Evolutionary conservation across 1,284 basidiomycete genomes (phyloP).

Genomic region (Chalciporus piperatoides): DNA sequence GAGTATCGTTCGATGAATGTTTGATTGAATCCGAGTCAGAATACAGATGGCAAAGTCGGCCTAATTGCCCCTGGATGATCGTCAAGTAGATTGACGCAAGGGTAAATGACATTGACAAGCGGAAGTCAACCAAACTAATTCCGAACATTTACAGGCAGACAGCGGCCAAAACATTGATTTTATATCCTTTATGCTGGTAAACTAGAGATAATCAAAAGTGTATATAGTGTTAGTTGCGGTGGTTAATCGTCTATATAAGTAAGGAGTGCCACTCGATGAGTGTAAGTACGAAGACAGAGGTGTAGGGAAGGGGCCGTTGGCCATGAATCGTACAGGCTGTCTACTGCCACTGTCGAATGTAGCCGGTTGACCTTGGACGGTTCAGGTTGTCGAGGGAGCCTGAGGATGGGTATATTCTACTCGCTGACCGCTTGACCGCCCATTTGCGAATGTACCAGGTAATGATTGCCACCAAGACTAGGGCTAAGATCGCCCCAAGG

Average conservation of each 20-base stretch:
- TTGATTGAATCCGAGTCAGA: too few species aligned
- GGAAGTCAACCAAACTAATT: too few species aligned
- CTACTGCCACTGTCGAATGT: conserved; percentile 4
- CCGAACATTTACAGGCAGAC: too few species aligned
- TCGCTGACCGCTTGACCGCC: conserved; percentile 33
- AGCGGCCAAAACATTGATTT: too few species aligned
- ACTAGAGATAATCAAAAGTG: neutral
- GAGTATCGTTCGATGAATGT: too few species aligned
- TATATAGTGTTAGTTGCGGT: neutral
- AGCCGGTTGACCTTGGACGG: conserved; percentile 2
- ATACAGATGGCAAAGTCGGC: too few species aligned
- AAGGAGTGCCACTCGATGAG: neutral
- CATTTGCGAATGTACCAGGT: conserved; percentile 52
- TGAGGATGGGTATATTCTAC: neutral
- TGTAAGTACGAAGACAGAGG: neutral
- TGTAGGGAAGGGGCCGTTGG: neutral
- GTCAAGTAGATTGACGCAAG: too few species aligned
- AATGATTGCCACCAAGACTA: conserved; percentile 39
- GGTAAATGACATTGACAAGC: too few species aligned
- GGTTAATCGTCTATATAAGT: neutral
- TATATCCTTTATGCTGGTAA: too few species aligned
- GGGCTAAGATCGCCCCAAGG: conserved; percentile 49
- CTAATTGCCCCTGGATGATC: too few species aligned
- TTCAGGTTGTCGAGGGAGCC: neutral
- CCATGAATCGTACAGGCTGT: neutral